These are phyloP conservation scores for Colletotrichum theobromicola DNA, from an alignment of 2,329 filamentous ascomycete genomes.

Conservation along the genomic window DNA sequence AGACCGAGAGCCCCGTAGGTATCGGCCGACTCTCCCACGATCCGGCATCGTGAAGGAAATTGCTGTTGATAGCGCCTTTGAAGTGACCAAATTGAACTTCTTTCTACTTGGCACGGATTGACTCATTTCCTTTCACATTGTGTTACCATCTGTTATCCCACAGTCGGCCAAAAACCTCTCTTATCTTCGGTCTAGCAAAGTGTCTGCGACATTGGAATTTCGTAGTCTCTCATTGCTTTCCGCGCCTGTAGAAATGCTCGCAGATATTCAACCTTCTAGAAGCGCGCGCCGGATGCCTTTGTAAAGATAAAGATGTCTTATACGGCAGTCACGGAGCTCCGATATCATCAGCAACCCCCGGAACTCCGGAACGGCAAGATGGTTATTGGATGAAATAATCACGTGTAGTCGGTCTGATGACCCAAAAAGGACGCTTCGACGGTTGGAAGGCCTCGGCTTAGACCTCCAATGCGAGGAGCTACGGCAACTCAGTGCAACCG, in stretches of 20 bases:
- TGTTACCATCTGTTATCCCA: not conserved
- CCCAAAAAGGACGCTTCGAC: not conserved
- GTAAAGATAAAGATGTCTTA: not conserved
- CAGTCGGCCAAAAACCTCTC: not conserved
- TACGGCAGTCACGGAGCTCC: not conserved
- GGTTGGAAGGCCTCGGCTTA: not conserved
- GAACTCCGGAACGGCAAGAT: not conserved
- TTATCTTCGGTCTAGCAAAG: not conserved
- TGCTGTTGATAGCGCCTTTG: not conserved
- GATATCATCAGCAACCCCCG: not conserved
- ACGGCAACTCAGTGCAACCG: not conserved
- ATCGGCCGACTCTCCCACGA: not conserved
- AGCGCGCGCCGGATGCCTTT: not conserved
- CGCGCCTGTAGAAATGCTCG: too few relatives aligned
- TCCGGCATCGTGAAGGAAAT: not conserved
- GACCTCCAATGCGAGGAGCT: not conserved
- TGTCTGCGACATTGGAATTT: not conserved
- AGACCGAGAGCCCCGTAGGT: not conserved
- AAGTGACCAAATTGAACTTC: not conserved
- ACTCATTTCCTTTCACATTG: fast-evolving
- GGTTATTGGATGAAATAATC: not conserved
- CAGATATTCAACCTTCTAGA: too few relatives aligned
- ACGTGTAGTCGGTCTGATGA: not conserved
- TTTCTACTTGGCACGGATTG: not conserved
- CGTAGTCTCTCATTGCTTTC: not conserved